Evolutionary conservation across 495 filamentous ascomycete genomes (phyloP).

Genomic region (Neurospora sp.): DNA sequence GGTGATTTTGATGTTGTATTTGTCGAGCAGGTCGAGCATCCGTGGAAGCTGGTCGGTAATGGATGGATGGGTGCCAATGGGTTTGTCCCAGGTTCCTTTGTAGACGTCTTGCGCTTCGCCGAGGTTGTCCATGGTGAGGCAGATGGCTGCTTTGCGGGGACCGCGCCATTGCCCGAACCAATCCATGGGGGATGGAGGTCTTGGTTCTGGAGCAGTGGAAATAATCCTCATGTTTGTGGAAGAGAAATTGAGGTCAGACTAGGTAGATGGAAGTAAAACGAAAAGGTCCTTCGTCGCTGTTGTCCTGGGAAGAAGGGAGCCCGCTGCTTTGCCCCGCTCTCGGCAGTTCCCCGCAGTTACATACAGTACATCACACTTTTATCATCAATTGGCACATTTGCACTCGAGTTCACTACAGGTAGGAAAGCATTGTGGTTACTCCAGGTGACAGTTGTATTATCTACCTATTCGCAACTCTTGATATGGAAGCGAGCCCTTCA

Average conservation of each 20-base stretch:
- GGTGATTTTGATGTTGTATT: constrained; percentile 17
- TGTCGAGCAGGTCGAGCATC: constrained; percentile 19
- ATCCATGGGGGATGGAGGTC: background rate
- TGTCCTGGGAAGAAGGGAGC: background rate
- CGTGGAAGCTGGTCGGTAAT: constrained; percentile 21
- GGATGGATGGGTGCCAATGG: constrained; percentile 20
- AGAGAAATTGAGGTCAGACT: background rate
- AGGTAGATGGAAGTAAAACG: background rate
- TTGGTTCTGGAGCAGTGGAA: background rate
- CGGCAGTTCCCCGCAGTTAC: background rate
- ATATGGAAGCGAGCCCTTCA: background rate
- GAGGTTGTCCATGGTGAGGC: constrained; percentile 29
- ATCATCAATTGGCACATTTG: background rate
- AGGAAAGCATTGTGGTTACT: background rate
- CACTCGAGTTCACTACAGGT: background rate
- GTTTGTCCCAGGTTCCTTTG: constrained; percentile 13
- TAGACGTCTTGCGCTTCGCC: constrained; percentile 29
- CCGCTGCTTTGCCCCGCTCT: background rate
- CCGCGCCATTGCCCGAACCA: constrained; percentile 13
- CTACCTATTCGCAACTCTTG: background rate
- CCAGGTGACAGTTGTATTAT: background rate
- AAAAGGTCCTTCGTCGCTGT: background rate
- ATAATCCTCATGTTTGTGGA: background rate
- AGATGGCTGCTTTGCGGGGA: constrained; percentile 20
- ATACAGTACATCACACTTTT: background rate